Evolutionary conservation across 1,139 yeast genomes (phyloP).

Genomic region (Sugiyamaella pinicola): DNA sequence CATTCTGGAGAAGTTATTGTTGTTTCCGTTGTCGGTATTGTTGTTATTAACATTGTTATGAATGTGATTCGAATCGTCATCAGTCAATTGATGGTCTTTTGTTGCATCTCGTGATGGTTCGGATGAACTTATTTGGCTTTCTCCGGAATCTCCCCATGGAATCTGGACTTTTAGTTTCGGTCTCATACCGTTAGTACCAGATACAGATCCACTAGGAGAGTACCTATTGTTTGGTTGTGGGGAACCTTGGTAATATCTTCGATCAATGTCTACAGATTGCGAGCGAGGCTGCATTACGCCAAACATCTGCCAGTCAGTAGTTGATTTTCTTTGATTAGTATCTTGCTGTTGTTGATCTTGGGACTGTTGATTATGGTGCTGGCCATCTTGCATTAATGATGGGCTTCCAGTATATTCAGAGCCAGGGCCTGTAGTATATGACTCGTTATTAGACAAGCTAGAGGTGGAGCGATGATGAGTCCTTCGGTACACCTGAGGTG

Average conservation of each 20-base stretch:
- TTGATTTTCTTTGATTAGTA: background rate
- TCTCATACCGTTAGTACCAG: conserved; percentile 28
- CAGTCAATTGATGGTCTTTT: conserved; percentile 6
- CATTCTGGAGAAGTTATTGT: background rate
- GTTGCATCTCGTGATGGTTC: conserved; percentile 23
- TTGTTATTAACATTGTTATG: background rate
- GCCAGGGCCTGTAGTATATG: background rate
- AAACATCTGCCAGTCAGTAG: conserved; percentile 22
- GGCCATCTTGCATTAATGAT: conserved; percentile 1
- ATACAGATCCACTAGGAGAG: conserved; percentile 13
- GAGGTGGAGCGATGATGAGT: conserved; percentile 16
- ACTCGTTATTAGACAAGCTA: conserved; percentile 10
- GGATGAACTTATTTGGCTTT: conserved; percentile 28
- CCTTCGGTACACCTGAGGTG: conserved; percentile 1
- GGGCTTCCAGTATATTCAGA: conserved; percentile 13
- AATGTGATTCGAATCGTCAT: conserved; percentile 6
- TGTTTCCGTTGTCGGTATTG: background rate
- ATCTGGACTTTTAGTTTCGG: conserved; percentile 47
- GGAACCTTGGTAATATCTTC: conserved; percentile 15
- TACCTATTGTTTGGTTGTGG: conserved; percentile 14
- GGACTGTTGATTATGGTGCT: conserved; percentile 1
- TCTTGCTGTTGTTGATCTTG: conserved; percentile 5
- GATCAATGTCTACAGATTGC: conserved; percentile 29
- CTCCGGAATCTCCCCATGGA: conserved; percentile 39
- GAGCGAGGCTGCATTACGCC: conserved; percentile 25